phyloP scores from a whole-genome alignment of 495 filamentous ascomycete genomes.

The Aspergillus bridgeri region DNA sequence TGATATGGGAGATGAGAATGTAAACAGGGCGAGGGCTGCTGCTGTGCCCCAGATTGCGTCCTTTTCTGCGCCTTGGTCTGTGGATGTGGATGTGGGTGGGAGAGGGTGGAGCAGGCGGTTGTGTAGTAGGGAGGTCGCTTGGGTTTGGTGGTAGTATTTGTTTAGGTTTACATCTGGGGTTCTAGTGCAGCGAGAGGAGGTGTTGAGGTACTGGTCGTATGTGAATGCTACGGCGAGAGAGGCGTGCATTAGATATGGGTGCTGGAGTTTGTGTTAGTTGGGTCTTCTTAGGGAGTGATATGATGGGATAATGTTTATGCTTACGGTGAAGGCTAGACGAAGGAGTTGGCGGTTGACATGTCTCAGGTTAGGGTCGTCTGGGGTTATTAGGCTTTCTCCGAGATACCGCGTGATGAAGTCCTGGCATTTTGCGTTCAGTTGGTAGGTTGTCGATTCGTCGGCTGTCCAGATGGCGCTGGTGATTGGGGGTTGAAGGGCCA shows the following conservation, averaged over 20 bases:
- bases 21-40: constrained; percentile 33
- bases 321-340: constrained; percentile 33
- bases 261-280: constrained; percentile 19
- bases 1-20: constrained; percentile 38
- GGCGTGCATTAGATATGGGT: constrained; percentile 48
- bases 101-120: too few species aligned
- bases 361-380: constrained; percentile 33
- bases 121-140: constrained; percentile 36
- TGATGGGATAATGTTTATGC: not conserved
- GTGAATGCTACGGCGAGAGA: constrained; percentile 39
- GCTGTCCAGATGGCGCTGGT: constrained; percentile 30
- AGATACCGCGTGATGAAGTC: constrained; percentile 39
- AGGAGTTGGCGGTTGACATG: constrained; percentile 37
- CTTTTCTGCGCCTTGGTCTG: constrained; percentile 34
- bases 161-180: too few species aligned
- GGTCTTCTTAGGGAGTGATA: too few species aligned
- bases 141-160: constrained; percentile 44
- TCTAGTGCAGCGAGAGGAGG: constrained; percentile 24
- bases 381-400: constrained; percentile 32
- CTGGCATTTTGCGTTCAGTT: constrained; percentile 34
- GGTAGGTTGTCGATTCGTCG: constrained; percentile 28
- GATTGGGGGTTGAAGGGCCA: constrained; percentile 23
- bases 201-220: constrained; percentile 43
- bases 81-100: too few species aligned
- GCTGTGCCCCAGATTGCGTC: constrained; percentile 48